These are phyloP conservation scores for Scheffersomyces illinoinensis DNA, from an alignment of 1,139 yeast species.

Conservation along the genomic window DNA sequence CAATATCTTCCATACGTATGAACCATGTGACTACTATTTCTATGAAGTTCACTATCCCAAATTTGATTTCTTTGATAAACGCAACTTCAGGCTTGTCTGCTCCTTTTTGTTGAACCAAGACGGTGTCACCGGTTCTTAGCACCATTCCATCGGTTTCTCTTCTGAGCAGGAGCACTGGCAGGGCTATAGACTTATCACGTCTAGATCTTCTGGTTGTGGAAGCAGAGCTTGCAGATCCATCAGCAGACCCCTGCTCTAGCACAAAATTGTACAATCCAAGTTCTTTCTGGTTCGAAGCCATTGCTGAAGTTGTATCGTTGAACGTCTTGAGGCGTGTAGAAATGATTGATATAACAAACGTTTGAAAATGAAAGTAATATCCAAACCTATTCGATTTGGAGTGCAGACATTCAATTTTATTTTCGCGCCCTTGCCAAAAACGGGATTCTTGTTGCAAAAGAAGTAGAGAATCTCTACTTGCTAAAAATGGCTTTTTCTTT, in stretches of 20 bases:
- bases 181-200: constrained; percentile 10
- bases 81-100: constrained; percentile 28
- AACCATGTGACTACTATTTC: constrained; percentile 43
- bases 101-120: constrained; percentile 25
- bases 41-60: constrained; percentile 39
- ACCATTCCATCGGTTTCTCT: constrained; percentile 37
- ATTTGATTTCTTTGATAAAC: constrained; percentile 39
- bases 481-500: neutral
- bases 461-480: neutral
- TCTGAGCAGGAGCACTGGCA: constrained; percentile 17
- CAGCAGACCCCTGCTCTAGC: neutral
- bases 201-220: constrained; percentile 11
- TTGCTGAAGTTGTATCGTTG: neutral
- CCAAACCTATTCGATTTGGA: neutral
- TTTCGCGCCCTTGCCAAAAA: neutral
- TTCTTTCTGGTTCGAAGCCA: neutral
- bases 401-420: neutral
- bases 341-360: constrained; percentile 2
- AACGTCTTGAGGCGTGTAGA: neutral
- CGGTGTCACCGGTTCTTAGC: constrained; percentile 41
- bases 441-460: neutral
- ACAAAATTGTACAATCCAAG: neutral
- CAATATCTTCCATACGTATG: constrained; percentile 24
- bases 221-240: neutral
- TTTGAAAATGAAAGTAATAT: neutral